A percentile compares a stretch with the other conserved stretches of the same genome.
These are phyloP conservation scores for Camelina sativa DNA, from an alignment of 345 rosid species.

Conservation along the genomic window DNA sequence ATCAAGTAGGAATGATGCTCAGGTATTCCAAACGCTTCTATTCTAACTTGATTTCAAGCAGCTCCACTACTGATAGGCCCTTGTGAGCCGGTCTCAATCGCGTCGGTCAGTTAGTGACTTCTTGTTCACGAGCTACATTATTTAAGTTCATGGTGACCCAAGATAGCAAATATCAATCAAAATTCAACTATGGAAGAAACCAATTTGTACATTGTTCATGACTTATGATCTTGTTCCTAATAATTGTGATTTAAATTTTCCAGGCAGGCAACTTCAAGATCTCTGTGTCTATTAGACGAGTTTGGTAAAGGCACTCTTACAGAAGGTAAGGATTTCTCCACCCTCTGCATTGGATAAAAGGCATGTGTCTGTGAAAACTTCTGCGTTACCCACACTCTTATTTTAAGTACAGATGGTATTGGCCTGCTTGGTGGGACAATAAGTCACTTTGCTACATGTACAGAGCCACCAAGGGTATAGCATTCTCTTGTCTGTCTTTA, in stretches of 20 bases:
- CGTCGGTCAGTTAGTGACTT: constrained; percentile 20
- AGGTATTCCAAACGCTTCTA: constrained; percentile 53
- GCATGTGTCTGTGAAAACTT: constrained; percentile 2
- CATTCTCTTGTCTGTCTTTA: constrained; percentile 30
- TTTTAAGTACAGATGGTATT: constrained; percentile 71
- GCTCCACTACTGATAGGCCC: constrained; percentile 13
- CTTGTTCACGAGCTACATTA: constrained; percentile 15
- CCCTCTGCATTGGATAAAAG: constrained; percentile 4
- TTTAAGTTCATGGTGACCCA: constrained; percentile 13
- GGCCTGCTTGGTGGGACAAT: constrained; percentile 98
- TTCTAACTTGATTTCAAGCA: neutral
- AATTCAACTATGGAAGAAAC: constrained; percentile 24
- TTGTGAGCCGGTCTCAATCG: neutral
- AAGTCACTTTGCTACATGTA: constrained; percentile 62
- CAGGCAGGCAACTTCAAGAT: constrained; percentile 93
- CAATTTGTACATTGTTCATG: neutral
- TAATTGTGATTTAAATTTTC: constrained; percentile 21
- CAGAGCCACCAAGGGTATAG: constrained; percentile 88
- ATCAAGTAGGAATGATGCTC: constrained; percentile 97
- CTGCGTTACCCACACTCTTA: constrained; percentile 26
- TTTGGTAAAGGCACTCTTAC: constrained; percentile 99
- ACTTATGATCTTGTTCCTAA: constrained; percentile 19
- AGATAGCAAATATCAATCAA: constrained; percentile 16
- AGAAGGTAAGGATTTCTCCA: constrained; percentile 55
- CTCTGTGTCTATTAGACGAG: constrained; percentile 91